Evolutionary conservation across 2,329 filamentous ascomycete species (phyloP), one percentile per base, ranked within the genome.

Genomic region (Apiospora koreana): DNA sequence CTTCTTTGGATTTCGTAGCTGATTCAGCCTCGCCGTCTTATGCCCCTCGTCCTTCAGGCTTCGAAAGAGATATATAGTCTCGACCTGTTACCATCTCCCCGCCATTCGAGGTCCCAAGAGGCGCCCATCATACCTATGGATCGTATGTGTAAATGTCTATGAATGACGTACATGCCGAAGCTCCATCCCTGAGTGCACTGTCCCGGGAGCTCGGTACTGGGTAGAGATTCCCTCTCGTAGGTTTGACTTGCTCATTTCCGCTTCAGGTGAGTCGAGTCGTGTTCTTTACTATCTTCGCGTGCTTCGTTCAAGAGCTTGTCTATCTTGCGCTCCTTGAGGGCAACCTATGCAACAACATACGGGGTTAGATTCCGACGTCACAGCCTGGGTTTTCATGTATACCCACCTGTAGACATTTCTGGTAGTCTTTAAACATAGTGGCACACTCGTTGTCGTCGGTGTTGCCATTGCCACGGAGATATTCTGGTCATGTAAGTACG

Each of bases 231-330:
- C 12, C 54, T 23, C 21, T 38, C 54, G 4, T 62, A 18, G 6
- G 28, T 5, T 38, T 35, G 14, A 18, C 45, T 10, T 54, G 45
- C 25, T 54, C 35, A 80, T 76, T 81, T 84, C 65, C 84, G 82
- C 73, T 83, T 83, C 84, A 93, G 85, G 76, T 93, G 88, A 74
- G 92, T 85, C 14, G 89, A 84, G 79, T 98, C 95, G 73, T 94
- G 96, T 75, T 98, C 96, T 77, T 91, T 93, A 76, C 94, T 95
- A 78, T 95, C 93, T 75, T 96, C 94, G 71, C 95, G 88, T 23
- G 95, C 95, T 76, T 98, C 96, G 9, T 95, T 93, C 14, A 99
- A 85, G 86, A 98, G 93, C 76, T 92, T 93, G 81, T 98, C 94
- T 79, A 99, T 97, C 70, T 96, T 96, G 76, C 93, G 89, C 70